These are phyloP conservation scores for Saccharomycopsis vini DNA, from an alignment of 805 yeast species.

Conservation along the genomic window DNA sequence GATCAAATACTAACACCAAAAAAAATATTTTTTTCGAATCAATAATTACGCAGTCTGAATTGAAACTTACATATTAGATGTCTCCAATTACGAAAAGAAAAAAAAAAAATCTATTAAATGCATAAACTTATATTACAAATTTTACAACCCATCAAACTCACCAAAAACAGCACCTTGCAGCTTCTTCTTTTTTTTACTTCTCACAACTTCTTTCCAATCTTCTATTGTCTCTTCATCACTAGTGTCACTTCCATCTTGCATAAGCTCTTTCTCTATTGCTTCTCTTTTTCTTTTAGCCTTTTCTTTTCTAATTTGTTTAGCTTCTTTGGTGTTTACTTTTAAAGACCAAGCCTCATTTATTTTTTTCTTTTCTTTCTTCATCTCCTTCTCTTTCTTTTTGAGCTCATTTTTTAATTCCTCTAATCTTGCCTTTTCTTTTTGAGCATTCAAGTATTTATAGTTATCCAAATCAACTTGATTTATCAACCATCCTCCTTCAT, in stretches of 20 bases:
- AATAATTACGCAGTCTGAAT: no score
- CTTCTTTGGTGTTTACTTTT: slow-evolving; percentile 55
- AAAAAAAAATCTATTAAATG: no score
- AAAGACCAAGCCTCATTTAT: slow-evolving; percentile 75
- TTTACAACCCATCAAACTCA: slow-evolving; percentile 51
- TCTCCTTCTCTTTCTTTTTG: slow-evolving; percentile 26
- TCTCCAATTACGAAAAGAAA: no score
- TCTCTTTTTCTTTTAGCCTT: slow-evolving; percentile 59
- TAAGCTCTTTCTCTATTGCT: slow-evolving; percentile 49
- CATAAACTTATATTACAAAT: no score
- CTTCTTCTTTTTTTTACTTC: slow-evolving; percentile 54
- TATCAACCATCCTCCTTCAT: slow-evolving; percentile 66
- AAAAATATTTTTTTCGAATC: no score
- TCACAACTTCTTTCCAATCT: slow-evolving; percentile 86
- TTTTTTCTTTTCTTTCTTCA: slow-evolving; percentile 30
- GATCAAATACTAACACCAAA: no score
- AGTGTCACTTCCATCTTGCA: slow-evolving; percentile 25
- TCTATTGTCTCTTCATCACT: slow-evolving; percentile 34
- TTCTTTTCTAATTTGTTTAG: slow-evolving; percentile 52
- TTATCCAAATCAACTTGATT: slow-evolving; percentile 56
- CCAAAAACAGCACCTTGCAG: slow-evolving; percentile 37
- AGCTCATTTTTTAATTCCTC: slow-evolving; percentile 28
- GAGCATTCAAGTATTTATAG: slow-evolving; percentile 58
- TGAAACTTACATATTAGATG: no score
- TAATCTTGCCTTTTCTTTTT: slow-evolving; percentile 38